phyloP scores from a whole-genome alignment of 1,139 yeast species.

The Scheffersomyces segobiensis region DNA sequence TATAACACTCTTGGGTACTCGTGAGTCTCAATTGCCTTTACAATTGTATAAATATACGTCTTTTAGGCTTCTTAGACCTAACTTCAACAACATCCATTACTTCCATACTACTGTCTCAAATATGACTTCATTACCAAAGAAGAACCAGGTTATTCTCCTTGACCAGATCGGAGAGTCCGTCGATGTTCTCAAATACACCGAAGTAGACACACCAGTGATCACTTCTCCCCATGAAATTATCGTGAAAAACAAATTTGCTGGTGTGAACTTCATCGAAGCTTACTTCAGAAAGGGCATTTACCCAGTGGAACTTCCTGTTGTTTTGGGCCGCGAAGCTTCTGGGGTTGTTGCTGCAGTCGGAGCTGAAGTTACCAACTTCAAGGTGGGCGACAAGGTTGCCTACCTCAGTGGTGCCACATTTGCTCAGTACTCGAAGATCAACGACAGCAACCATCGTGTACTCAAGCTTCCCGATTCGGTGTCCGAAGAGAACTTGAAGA shows the following conservation, averaged over 20 bases:
- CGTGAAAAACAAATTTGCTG: constrained; percentile 71
- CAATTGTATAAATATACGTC: not conserved
- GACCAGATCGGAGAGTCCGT: constrained; percentile 51
- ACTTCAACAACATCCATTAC: not conserved
- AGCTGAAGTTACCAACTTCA: constrained; percentile 49
- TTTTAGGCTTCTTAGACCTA: not conserved
- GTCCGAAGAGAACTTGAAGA: constrained; percentile 47
- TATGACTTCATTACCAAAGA: constrained; percentile 44
- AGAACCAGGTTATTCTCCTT: constrained; percentile 60
- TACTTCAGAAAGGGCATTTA: constrained; percentile 81
- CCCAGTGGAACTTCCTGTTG: constrained; percentile 57
- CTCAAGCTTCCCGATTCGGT: constrained; percentile 51
- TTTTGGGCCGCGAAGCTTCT: constrained; percentile 82
- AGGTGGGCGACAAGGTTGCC: constrained; percentile 74
- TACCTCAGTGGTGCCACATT: constrained; percentile 55
- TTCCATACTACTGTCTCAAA: not conserved
- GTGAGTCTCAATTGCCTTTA: not conserved
- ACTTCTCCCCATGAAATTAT: constrained; percentile 54
- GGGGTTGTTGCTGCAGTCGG: constrained; percentile 78
- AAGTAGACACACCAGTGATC: constrained; percentile 60
- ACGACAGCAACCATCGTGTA: constrained; percentile 29
- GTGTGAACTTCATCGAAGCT: constrained; percentile 79
- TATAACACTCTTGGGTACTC: not conserved
- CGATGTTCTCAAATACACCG: constrained; percentile 45
- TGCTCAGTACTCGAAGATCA: constrained; percentile 67